Evolutionary conservation across 768 basidiomycete genomes (phyloP).

Genomic region (Panus rudis): DNA sequence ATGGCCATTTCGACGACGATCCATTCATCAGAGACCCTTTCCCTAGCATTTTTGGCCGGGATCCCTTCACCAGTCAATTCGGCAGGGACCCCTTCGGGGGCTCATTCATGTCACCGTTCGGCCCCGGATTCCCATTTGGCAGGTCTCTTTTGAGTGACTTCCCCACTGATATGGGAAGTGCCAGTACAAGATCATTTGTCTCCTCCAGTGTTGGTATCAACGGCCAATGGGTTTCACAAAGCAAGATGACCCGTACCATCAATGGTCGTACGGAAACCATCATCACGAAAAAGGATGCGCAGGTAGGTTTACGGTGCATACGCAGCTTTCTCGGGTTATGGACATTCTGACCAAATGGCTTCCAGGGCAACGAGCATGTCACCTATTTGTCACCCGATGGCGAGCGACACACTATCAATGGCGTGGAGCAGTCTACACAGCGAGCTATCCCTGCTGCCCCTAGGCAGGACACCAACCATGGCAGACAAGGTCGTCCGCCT

Average conservation of each 20-base stretch:
- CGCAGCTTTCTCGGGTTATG: slow-evolving; percentile 1
- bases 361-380: slow-evolving; percentile 70
- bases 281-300: slow-evolving; percentile 47
- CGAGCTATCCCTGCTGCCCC: too few species aligned
- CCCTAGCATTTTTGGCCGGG: background rate
- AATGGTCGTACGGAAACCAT: slow-evolving; percentile 64
- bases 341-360: slow-evolving; percentile 12
- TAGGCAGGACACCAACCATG: too few species aligned
- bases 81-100: background rate
- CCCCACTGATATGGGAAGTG: slow-evolving; percentile 2
- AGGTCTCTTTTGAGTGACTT: slow-evolving; percentile 4
- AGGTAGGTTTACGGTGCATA: slow-evolving; percentile 35
- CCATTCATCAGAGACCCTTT: slow-evolving; percentile 26
- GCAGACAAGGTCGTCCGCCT: too few species aligned
- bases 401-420: slow-evolving; percentile 61
- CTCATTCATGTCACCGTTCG: slow-evolving; percentile 5
- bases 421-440: slow-evolving; percentile 36
- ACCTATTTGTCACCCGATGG: slow-evolving; percentile 63
- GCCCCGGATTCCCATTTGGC: slow-evolving; percentile 5
- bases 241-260: slow-evolving; percentile 45
- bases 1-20: slow-evolving; percentile 20
- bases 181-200: slow-evolving; percentile 14
- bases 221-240: slow-evolving; percentile 47
- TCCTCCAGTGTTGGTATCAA: slow-evolving; percentile 22
- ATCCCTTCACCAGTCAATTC: background rate